Percentiles rank a stretch among this genome's conserved stretches.
These are phyloP conservation scores for Alternaria tenuissima DNA, from an alignment of 2,329 filamentous ascomycete species.

Conservation along the genomic window DNA sequence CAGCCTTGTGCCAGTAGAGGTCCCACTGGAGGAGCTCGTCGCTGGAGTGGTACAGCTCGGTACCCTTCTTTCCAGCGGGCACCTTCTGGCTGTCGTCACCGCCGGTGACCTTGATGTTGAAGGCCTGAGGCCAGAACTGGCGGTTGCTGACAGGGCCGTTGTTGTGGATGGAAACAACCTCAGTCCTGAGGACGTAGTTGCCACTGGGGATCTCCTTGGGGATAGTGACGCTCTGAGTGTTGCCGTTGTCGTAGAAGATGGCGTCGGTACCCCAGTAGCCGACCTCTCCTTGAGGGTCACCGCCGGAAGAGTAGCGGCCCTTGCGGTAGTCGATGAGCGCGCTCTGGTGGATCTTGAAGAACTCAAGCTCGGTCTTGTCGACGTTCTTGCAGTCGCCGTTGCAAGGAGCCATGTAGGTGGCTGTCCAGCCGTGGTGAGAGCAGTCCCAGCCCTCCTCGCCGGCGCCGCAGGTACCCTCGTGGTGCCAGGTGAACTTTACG, in stretches of 20 bases:
- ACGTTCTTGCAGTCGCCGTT: slow-evolving; percentile 46
- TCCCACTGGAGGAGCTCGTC: slow-evolving; percentile 42
- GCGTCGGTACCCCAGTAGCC: slow-evolving; percentile 46
- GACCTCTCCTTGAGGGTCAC: slow-evolving; percentile 26
- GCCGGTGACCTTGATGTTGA: slow-evolving; percentile 46
- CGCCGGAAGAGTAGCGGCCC: slow-evolving; percentile 36
- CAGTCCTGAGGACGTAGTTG: slow-evolving; percentile 48
- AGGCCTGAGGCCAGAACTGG: slow-evolving; percentile 49
- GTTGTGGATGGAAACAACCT: slow-evolving; percentile 48
- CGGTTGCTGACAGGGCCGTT: slow-evolving; percentile 41
- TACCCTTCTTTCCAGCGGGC: slow-evolving; percentile 41
- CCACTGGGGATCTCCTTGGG: slow-evolving; percentile 43
- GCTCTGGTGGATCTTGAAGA: slow-evolving; percentile 48
- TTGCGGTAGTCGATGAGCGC: slow-evolving; percentile 39
- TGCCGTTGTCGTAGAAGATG: slow-evolving; percentile 47
- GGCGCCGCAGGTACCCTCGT: slow-evolving; percentile 33
- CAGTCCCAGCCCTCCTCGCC: slow-evolving; percentile 46
- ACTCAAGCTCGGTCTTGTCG: slow-evolving; percentile 40
- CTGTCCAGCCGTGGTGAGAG: slow-evolving; percentile 46
- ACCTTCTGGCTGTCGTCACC: slow-evolving; percentile 36
- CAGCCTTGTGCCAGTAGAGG: slow-evolving; percentile 42
- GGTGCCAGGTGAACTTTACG: slow-evolving; percentile 46
- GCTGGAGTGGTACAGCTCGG: slow-evolving; percentile 37
- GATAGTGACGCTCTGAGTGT: slow-evolving; percentile 43
- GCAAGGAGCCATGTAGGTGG: slow-evolving; percentile 44